A percentile compares a stretch with the other conserved stretches of the same genome.
Conservation (phyloP, 176 grass and related monocot genomes). For the Carex myosuroides region DNA sequence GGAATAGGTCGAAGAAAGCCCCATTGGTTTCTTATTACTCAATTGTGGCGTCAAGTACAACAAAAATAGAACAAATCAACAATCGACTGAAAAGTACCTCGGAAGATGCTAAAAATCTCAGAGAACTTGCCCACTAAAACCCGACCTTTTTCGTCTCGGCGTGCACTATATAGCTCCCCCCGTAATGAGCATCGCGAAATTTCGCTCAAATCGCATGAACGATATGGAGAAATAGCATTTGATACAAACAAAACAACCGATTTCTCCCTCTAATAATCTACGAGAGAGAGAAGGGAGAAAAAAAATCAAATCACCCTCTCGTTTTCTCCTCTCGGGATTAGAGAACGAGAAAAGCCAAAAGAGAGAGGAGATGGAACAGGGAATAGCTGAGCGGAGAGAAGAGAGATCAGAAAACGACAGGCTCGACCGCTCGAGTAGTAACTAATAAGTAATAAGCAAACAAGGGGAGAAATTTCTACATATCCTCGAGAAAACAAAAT, state of each 20-base stretch:
- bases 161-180: neutral
- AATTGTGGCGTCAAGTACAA: neutral
- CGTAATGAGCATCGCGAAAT: neutral
- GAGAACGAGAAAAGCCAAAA: constrained; percentile 7
- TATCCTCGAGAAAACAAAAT: too few species aligned
- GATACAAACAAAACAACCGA: neutral
- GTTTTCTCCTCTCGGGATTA: constrained; percentile 7
- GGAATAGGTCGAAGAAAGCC: neutral
- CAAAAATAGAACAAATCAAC: neutral
- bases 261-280: neutral
- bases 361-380: constrained; percentile 3
- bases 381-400: neutral
- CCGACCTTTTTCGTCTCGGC: neutral
- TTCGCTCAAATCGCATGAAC: neutral
- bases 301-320: neutral
- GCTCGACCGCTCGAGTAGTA: too few species aligned
- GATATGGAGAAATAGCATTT: neutral
- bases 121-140: neutral
- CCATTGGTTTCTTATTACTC: neutral
- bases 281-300: neutral
- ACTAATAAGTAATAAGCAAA: constrained; percentile 5
- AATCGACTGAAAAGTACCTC: neutral
- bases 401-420: constrained; percentile 14
- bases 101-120: constrained; percentile 7
- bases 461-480: too few species aligned